Evolutionary conservation across 1,284 basidiomycete genomes (phyloP).

Genomic region (Apiotrichum montevideense): DNA sequence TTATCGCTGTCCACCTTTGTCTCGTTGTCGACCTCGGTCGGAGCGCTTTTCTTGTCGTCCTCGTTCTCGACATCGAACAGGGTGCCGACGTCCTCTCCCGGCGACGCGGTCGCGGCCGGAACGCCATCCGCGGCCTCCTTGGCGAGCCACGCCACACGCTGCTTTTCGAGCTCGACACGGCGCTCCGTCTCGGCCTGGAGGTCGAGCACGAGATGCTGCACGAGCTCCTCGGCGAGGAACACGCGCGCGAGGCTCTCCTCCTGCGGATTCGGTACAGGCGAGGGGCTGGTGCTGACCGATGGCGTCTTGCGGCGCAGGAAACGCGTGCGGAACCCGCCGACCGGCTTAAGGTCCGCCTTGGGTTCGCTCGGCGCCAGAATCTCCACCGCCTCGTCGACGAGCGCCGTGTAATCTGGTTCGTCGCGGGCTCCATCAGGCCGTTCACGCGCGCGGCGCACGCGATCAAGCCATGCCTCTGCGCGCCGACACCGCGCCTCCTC

Average conservation of each 20-base stretch:
- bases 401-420: constrained; percentile 20
- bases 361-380: constrained; percentile 52
- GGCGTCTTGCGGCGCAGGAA: constrained; percentile 3
- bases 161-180: constrained; percentile 54
- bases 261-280: constrained; percentile 8
- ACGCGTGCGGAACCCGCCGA: neutral
- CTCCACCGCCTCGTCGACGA: constrained; percentile 57
- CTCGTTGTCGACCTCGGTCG: neutral
- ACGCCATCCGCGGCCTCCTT: constrained; percentile 34
- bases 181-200: constrained; percentile 60
- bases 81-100: neutral
- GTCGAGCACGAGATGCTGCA: constrained; percentile 59
- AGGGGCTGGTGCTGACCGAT: neutral
- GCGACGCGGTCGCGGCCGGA: constrained; percentile 7
- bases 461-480: constrained; percentile 42
- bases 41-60: constrained; percentile 4
- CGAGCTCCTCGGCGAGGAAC: constrained; percentile 56
- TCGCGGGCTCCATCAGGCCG: constrained; percentile 30
- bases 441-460: constrained; percentile 31
- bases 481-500: constrained; percentile 55
- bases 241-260: constrained; percentile 53
- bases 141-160: constrained; percentile 44
- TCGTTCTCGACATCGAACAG: constrained; percentile 4
- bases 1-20: neutral
- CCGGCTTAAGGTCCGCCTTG: neutral